These are phyloP conservation scores for Pseudocercospora cruenta DNA, from an alignment of 2,329 filamentous ascomycete species.

Conservation along the genomic window DNA sequence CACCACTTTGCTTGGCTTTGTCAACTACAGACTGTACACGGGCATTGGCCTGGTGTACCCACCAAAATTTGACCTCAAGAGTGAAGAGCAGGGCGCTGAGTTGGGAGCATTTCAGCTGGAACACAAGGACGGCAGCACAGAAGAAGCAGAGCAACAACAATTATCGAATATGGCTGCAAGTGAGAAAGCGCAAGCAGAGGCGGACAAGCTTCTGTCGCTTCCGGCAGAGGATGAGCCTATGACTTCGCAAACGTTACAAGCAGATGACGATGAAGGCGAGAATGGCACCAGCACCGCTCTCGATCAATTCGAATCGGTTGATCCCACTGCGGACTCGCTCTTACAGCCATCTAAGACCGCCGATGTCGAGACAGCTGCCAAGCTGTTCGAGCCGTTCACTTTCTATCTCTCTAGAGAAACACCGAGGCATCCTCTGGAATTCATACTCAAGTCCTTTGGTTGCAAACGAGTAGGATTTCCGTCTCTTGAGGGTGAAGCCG, in stretches of 20 bases:
- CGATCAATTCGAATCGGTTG: conserved; percentile 88
- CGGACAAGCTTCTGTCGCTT: conserved; percentile 48
- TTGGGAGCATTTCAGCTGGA: conserved; percentile 90
- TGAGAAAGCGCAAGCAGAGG: conserved; percentile 53
- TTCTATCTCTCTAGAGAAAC: conserved; percentile 94
- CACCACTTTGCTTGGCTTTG: conserved; percentile 90
- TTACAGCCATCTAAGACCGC: conserved; percentile 71
- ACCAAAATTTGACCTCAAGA: conserved; percentile 84
- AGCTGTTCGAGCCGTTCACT: conserved; percentile 85
- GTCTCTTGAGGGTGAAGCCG: conserved; percentile 76
- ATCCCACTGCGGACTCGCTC: conserved; percentile 81
- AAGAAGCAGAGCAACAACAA: conserved; percentile 31
- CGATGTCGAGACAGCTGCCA: conserved; percentile 64
- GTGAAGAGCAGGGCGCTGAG: conserved; percentile 88
- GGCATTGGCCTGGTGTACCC: conserved; percentile 91
- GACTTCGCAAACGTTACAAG: conserved; percentile 42
- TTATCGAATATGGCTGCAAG: conserved; percentile 34
- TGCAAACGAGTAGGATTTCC: conserved; percentile 98
- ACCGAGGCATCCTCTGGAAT: conserved; percentile 85
- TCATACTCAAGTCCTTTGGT: conserved; percentile 89
- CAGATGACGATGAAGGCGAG: conserved; percentile 34
- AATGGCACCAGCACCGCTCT: conserved; percentile 55
- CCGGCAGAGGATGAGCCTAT: conserved; percentile 40
- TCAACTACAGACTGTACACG: conserved; percentile 95
- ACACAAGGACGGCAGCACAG: conserved; percentile 61